These are phyloP conservation scores for Camellia japonica DNA, from an alignment of 148 eudicot genomes.

Conservation along the genomic window DNA sequence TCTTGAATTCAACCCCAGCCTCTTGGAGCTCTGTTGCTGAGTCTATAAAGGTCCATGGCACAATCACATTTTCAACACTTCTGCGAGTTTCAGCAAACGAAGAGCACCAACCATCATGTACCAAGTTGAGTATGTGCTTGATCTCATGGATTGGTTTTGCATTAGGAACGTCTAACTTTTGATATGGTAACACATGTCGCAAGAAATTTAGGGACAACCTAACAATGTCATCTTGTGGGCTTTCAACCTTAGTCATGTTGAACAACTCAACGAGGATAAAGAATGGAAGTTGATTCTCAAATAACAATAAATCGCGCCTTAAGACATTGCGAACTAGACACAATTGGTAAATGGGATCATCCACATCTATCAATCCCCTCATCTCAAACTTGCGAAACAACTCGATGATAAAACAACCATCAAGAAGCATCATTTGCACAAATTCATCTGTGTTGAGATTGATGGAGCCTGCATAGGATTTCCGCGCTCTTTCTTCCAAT, in stretches of 20 bases:
- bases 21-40: neutral
- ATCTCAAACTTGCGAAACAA: constrained; percentile 5
- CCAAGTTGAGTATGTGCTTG: constrained; percentile 11
- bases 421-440: constrained; percentile 21
- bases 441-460: neutral
- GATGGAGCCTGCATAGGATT: constrained; percentile 19
- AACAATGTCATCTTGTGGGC: neutral
- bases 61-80: neutral
- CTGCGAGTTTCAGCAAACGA: neutral
- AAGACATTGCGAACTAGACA: neutral
- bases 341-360: constrained; percentile 10
- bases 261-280: constrained; percentile 10
- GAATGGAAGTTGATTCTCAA: constrained; percentile 19
- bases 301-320: constrained; percentile 11
- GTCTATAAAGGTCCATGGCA: neutral
- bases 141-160: neutral
- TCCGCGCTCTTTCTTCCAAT: constrained; percentile 2
- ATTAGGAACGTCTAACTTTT: neutral
- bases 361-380: neutral
- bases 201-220: neutral
- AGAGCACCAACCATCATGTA: neutral
- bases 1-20: constrained; percentile 7
- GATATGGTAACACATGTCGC: neutral
- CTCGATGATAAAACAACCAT: constrained; percentile 20
- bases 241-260: neutral